Conservation (phyloP, 228 moss, liverwort and hornwort genomes). For the Sphagnum fallax region DNA sequence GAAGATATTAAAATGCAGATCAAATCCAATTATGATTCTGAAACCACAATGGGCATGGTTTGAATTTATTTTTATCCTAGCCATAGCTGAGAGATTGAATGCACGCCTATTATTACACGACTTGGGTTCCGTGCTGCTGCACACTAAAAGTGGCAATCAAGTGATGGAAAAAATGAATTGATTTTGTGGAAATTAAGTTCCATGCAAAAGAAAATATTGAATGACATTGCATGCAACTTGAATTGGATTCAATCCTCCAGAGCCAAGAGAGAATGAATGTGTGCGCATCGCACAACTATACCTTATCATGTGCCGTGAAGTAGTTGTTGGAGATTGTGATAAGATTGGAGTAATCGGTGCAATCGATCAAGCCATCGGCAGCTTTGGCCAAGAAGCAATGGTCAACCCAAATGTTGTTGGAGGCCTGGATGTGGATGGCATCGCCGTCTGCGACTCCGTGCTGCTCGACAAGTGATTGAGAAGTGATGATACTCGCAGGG, state of each 20-base stretch:
- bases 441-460: conserved; percentile 42
- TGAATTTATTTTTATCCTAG: too few relatives aligned
- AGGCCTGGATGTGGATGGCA: conserved; percentile 22
- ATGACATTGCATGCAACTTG: not conserved
- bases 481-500: conserved; percentile 26
- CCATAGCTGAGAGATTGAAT: too few relatives aligned
- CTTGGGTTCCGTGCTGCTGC: not conserved
- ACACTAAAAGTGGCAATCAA: not conserved
- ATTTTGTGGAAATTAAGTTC: too few relatives aligned
- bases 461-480: conserved; percentile 22
- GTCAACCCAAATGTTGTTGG: conserved; percentile 43
- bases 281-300: not conserved
- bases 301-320: conserved; percentile 43
- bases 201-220: too few relatives aligned
- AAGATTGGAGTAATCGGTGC: conserved; percentile 26
- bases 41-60: too few relatives aligned
- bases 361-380: conserved; percentile 48
- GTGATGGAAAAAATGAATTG: not conserved
- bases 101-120: too few relatives aligned
- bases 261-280: not conserved
- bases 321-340: conserved; percentile 52
- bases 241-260: not conserved
- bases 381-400: conserved; percentile 38
- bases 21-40: too few relatives aligned
- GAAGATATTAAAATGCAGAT: too few relatives aligned